Percentiles rank a stretch among this genome's conserved stretches.
Evolutionary conservation across 2,329 filamentous ascomycete species (phyloP).

Genomic region (Leptographium flavum): DNA sequence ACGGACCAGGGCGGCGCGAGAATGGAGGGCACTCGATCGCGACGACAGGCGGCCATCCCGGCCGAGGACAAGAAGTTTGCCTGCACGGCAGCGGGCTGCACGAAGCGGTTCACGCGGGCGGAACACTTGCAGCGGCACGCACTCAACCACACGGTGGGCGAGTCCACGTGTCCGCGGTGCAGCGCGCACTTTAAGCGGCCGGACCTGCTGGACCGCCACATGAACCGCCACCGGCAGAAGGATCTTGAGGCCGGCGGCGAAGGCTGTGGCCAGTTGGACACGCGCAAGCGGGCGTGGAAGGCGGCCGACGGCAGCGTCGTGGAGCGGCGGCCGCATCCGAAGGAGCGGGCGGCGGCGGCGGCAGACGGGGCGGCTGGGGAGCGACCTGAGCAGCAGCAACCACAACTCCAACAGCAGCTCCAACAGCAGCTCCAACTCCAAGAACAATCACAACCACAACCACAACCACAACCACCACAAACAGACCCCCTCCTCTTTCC

Average conservation of each 20-base stretch:
- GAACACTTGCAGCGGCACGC: slow-evolving; percentile 74
- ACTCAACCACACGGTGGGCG: slow-evolving; percentile 40
- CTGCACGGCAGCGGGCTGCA: slow-evolving; percentile 41
- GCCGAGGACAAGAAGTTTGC: slow-evolving; percentile 5
- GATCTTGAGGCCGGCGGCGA: slow-evolving; percentile 9
- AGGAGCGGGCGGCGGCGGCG: not conserved
- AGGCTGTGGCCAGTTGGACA: slow-evolving; percentile 8
- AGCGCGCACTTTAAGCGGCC: slow-evolving; percentile 10
- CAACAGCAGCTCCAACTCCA: too few species aligned
- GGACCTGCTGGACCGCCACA: slow-evolving; percentile 9
- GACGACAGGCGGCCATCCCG: not conserved
- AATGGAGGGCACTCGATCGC: slow-evolving; percentile 1
- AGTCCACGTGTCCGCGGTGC: slow-evolving; percentile 7
- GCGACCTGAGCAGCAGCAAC: not conserved
- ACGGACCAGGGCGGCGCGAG: too few species aligned
- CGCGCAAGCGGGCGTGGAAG: slow-evolving; percentile 10
- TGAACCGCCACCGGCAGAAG: slow-evolving; percentile 7
- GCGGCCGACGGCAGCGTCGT: slow-evolving; percentile 7
- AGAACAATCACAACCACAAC: too few species aligned
- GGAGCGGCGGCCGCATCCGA: slow-evolving; percentile 1
- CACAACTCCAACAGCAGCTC: too few species aligned
- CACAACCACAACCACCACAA: too few species aligned
- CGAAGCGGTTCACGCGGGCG: slow-evolving; percentile 66
- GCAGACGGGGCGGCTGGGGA: too few species aligned
- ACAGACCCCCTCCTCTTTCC: too few species aligned